Evolutionary conservation across 2,329 filamentous ascomycete genomes (phyloP), one percentile per base, ranked within the genome.

Genomic region (Shiraia sp.): DNA sequence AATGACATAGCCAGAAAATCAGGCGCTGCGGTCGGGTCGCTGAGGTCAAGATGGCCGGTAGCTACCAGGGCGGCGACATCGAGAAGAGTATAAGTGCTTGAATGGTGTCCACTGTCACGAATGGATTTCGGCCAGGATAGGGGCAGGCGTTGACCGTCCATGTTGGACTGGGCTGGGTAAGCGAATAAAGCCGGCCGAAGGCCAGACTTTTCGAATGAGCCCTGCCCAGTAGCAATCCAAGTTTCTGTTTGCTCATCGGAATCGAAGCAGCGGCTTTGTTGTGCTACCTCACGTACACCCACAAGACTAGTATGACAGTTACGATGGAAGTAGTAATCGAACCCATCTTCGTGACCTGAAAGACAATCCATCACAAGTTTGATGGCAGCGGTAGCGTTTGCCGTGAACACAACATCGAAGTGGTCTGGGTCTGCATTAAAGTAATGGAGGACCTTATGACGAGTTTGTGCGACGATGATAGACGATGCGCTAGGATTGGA

Each of bases 321-420:
- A 45, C 82, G 74, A 67, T 96, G 91, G 61, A 96, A 95, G 2
- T 79, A 81, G 68, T 91, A 96, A 60, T 79, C 76, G 57, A 93
- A 96, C 0, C 90, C 89, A 16, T 73, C 36, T 35, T 65, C 75
- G 23, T 75, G 71, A 38, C 83, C 81, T 35, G 87, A 76, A 54
- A 96, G 79, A 3, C 83, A 83, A 41, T 97, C 92, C 25, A 80
- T 77, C 1, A 95, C 87, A 3, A 96, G 73, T 68, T 96, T 97
- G 57, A 95, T 84, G 2, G 83, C 91, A 2, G 90, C 90, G 0
- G 92, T 96, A 12, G 92, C 87, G 68, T 97, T 97, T 15, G 90
- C 83, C n/a, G 93, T 89, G 63, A 96, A 97, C 1, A 96, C 81
- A 2, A 96, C 69, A 57, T 96, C 91, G 57, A 91, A 97, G 3